Conservation (phyloP, 768 basidiomycete genomes). For the Naganishia friedmannii region DNA sequence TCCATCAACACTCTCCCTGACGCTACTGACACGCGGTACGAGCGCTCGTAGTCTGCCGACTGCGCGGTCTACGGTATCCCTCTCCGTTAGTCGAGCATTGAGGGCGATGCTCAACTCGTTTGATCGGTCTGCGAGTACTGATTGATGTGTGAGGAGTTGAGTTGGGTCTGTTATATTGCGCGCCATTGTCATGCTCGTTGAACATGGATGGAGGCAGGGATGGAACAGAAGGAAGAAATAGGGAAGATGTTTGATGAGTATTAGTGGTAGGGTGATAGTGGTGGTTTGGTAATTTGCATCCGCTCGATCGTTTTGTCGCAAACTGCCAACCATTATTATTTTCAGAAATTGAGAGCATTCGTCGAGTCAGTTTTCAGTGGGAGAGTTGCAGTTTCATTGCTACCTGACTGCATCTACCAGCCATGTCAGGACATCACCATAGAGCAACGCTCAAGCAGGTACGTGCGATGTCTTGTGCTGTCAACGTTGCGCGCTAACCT, state of each 20-base stretch:
- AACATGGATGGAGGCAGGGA: background rate
- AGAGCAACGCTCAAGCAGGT: slow-evolving; percentile 83
- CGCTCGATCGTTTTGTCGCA: slow-evolving; percentile 6
- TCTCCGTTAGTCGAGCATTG: slow-evolving; percentile 65
- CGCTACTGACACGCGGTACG: slow-evolving; percentile 46
- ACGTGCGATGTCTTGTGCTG: slow-evolving; percentile 48
- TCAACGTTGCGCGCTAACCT: slow-evolving; percentile 9
- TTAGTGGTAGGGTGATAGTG: background rate
- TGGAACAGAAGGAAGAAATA: background rate
- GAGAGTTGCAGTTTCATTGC: too few species aligned
- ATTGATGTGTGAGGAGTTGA: background rate
- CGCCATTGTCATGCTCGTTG: background rate
- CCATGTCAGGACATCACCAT: slow-evolving; percentile 58
- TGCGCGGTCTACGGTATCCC: slow-evolving; percentile 65
- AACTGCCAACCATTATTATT: background rate
- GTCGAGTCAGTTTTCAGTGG: too few species aligned
- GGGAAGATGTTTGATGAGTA: background rate
- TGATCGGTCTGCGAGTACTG: slow-evolving; percentile 67
- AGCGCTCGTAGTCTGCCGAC: slow-evolving; percentile 64
- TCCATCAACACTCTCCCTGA: slow-evolving; percentile 36
- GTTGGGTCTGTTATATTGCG: background rate
- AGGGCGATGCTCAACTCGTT: slow-evolving; percentile 71
- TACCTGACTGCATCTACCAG: too few species aligned
- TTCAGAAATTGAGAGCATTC: slow-evolving; percentile 6
- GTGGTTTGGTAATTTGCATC: slow-evolving; percentile 1